phyloP scores from a whole-genome alignment of 495 filamentous ascomycete species.

The Ascodesmis nigricans region DNA sequence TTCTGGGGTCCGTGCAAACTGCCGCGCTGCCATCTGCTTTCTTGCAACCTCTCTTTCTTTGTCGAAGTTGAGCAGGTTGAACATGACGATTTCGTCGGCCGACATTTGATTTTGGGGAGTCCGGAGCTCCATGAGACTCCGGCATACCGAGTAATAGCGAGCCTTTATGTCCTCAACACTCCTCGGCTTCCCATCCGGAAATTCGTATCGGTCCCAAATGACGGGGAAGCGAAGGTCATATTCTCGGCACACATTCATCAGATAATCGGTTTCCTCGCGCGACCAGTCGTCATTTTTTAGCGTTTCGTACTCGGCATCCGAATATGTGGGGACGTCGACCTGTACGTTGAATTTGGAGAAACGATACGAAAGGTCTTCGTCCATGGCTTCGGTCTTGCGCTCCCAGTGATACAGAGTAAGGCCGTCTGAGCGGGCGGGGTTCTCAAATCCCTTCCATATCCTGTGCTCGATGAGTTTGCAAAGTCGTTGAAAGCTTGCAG shows the following conservation, averaged over 20 bases:
- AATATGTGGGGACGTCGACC: slow-evolving; percentile 52
- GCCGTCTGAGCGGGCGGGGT: slow-evolving; percentile 33
- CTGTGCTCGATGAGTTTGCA: slow-evolving; percentile 16
- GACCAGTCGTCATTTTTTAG: slow-evolving; percentile 60
- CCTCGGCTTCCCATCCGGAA: slow-evolving; percentile 30
- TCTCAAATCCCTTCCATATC: slow-evolving; percentile 35
- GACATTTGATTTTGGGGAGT: slow-evolving; percentile 72
- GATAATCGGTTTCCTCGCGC: slow-evolving; percentile 78
- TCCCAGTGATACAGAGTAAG: slow-evolving; percentile 38
- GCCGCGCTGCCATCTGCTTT: slow-evolving; percentile 61
- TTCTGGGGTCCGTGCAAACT: slow-evolving; percentile 57
- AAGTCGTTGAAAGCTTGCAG: neutral
- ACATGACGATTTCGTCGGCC: slow-evolving; percentile 49
- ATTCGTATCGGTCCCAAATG: slow-evolving; percentile 88
- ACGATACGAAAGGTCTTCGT: slow-evolving; percentile 29
- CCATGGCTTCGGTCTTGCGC: slow-evolving; percentile 21
- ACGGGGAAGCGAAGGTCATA: slow-evolving; percentile 75
- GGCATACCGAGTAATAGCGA: slow-evolving; percentile 69
- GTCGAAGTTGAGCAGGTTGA: slow-evolving; percentile 78
- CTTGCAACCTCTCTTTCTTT: slow-evolving; percentile 49
- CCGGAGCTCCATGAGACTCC: slow-evolving; percentile 62
- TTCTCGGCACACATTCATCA: slow-evolving; percentile 48
- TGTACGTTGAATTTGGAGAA: slow-evolving; percentile 70
- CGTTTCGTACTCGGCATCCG: slow-evolving; percentile 65
- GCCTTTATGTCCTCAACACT: slow-evolving; percentile 79